Evolutionary conservation across 2,329 filamentous ascomycete genomes (phyloP).

Genomic region (Botrytis porri): DNA sequence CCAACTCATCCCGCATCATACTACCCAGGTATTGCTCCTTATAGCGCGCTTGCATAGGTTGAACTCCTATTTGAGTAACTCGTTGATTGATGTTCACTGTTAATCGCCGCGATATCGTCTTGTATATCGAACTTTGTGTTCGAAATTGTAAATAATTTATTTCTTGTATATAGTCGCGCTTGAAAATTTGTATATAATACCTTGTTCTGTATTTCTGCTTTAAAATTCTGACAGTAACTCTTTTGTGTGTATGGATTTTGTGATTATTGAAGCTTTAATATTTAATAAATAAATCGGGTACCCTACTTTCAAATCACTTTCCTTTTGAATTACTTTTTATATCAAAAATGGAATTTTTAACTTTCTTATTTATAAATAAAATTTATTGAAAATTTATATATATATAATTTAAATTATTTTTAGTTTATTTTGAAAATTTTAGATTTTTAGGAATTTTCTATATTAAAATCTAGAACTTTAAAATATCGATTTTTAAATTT

Average conservation of each 20-base stretch:
- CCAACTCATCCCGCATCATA: slow-evolving; percentile 27
- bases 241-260: neutral
- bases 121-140: neutral
- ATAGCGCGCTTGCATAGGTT: slow-evolving; percentile 22
- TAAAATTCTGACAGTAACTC: neutral
- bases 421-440: too few species aligned
- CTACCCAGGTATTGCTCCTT: slow-evolving; percentile 24
- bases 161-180: neutral
- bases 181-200: neutral
- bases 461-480: too few species aligned
- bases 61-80: neutral
- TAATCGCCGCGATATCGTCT: neutral
- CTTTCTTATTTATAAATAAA: too few species aligned
- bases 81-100: neutral
- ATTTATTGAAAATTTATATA: too few species aligned
- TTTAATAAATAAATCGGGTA: neutral
- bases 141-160: neutral
- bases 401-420: too few species aligned
- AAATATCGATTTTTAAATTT: too few species aligned
- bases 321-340: too few species aligned
- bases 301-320: too few species aligned
- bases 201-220: neutral
- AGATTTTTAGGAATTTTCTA: too few species aligned
- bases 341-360: too few species aligned
- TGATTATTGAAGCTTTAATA: neutral